Base-by-base conservation (phyloP, 805 yeast species). In the Candida vartiovaarae region DNA sequence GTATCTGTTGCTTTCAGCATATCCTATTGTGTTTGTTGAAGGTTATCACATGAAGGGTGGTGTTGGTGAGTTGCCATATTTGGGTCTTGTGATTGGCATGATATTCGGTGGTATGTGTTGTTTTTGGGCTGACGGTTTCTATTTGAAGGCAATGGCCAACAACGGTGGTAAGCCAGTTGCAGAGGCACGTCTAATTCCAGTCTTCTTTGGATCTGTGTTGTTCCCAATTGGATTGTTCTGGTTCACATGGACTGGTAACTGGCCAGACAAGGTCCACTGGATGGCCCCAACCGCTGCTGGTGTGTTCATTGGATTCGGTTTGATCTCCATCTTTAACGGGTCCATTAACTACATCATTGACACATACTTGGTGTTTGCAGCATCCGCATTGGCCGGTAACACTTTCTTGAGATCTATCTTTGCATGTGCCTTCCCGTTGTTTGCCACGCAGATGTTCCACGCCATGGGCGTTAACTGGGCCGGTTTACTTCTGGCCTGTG, bases 201-300 rank as follows among this genome's bases (percentile, higher is more conserved):
- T 88, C 83, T 75, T 86, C 64, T 63, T 74, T 36, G 90, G 95
- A 30, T 80, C 82, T 25, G 50, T 85, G 42, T 59, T 74, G 7
- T 86, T 89, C 68, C 83, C 95, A 28, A 68, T 78, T 42, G 96
- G 96, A 42, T 67, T 88, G 49, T 71, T 88, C 56, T 84, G 95
- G 95, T 71, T 89, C 61, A 77, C 85, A 45, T 89, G 96, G 96
- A 69, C 91, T 8, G 96, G 95, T 59, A 74, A 77, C 50, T 89
- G 80, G 63, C 81, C 76, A 39, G 63, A 80, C 32, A 63, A 64
- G 36, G 76, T 86, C 33, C 95, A 82, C 59, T 89, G 91, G 91
- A 81, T 80, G 54, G 85, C 76, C n/a, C 93, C 95, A 34, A 74
- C 84, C 2, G 64, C 77, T 28, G 78, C 85, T 28, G 83, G 86